Evolutionary conservation across 768 basidiomycete species (phyloP), one percentile per base, ranked within the genome.

Genomic region (Asterophora parasitica): DNA sequence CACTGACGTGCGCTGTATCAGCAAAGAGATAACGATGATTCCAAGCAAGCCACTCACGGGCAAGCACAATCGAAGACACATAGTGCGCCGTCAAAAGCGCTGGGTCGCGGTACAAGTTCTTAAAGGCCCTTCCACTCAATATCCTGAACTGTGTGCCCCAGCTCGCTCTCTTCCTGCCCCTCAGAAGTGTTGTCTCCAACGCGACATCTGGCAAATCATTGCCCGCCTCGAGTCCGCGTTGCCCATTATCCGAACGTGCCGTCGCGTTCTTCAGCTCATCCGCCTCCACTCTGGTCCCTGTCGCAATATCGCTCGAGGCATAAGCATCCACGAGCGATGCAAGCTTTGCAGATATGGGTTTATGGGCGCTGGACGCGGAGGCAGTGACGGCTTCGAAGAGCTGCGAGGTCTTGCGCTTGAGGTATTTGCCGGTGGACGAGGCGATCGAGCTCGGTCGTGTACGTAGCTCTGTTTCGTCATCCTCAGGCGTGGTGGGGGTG

Each of bases 51-150:
- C 16, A 76, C 87, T 73, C 62, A 90, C 94, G 56, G 10, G 95
- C 96, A 46, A 97, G 75, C 4, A 74, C 76, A 54, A 98, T 79
- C 1, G 93, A 82, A 6, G 90, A 83, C 35, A 83, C 59, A 67
- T 98, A 99, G 68, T 99, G 96, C 6, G 93, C 85, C 2, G 83
- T 77, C 73, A 99, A 75, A 46, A 99, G 66, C 40, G 93, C 86
- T 0, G 95, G 95, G 59, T 99, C 92, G 19, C 95, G 76, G 64
- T 99, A 98, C 50, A 99, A 66, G 61, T 98, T 98, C 78, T 98
- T 98, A 77, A 99, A 98, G 16, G 95, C 93, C 48, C 96, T 70
- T 19, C 94, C 94, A 62, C 92, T 96, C 62, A 99, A 68, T 48
- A 97, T 94, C 62, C 80, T 78, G 61, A 99, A 98, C 70, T 99